Base-by-base conservation (phyloP, 108 stramenopile genomes). In the Cyclotella kingstonii region DNA sequence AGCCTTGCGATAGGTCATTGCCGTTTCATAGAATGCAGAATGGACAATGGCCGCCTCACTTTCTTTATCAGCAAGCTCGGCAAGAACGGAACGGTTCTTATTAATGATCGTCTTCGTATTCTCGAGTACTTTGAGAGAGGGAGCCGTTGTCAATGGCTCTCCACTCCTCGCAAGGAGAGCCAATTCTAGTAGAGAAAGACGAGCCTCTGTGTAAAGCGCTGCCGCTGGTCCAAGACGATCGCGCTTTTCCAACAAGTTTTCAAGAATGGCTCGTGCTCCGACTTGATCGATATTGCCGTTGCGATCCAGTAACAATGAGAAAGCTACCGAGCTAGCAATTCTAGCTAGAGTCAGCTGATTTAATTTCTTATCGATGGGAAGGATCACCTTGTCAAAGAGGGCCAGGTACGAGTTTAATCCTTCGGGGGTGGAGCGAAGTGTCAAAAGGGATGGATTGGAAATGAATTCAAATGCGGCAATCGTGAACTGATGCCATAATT, bases 401-500 rank as follows among this genome's bases (percentile, higher is more conserved):
- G 70, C 79, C 41, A 85, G 44, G 55, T 80, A 86, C 0, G 81
- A 83, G 60, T 84, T 82, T n/a, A 52, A 76, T 34, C 70, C 81
- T 27, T 68, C 74, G 40, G 71, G 52, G 7, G 73, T 75, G 36
- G 60, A 50, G 5, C 77, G 67, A 26, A 82, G 48, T 27, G 49
- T 76, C 41, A 33, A 5, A 30, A 48, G 47, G 72, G 42, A n/a
- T n/a, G n/a, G 47, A 36, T 70, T 39, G 30, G 64, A 67, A 11
- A 90, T 63, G 76, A 95, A 85, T 34, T 86, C 81, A 52, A 90
- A 54, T 8, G 94, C 31, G 7, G 50, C 50, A 59, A 92, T 57
- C 5, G 97, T 96, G 54, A 97, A 79, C 80, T 99, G 95, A 77
- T 99, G 97, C 95, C 95, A 99, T 23, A 97, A 75, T 83, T 96